Evolutionary conservation across 1,284 basidiomycete genomes (phyloP), one percentile per base, ranked within the genome.

Genomic region (Cutaneotrichosporon dermatis): DNA sequence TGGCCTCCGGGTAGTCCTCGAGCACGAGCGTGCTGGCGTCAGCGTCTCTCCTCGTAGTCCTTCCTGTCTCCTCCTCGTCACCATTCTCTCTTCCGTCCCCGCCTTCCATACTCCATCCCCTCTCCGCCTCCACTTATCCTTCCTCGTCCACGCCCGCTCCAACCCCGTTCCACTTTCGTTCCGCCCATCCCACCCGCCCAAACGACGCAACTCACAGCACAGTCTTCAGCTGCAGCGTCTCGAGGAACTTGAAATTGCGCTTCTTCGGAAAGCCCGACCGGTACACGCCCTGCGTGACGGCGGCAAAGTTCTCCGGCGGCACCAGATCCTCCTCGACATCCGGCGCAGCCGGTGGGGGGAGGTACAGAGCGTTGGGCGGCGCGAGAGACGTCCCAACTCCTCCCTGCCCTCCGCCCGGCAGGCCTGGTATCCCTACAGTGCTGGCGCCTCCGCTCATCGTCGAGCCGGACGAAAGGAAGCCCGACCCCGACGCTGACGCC

Each of bases 1-100:
- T 83, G 42, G 79, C 79, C 53, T 79, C 77, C 1, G 83, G 82
- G 54, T 84, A 84, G 50, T 82, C 80, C 64, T 83, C 82, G 52
- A 81, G 72, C 37, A 83, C 81, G 13, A 83, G 71, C 4, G 80
- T 80, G 51, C 54, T 55, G 36, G 6, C 68, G 53, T 50, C 37
- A 48, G 42, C 42, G n/a, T 46, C 43, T 11, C 13, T 13, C 12
- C 10, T 15, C 43, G 13, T n/a, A 25, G 25, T 25, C 25, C 25
- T 25, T 25, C 25, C 25, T 25, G 45, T 25, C 15, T 9, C 25
- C 45, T n/a, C 45, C 45, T 46, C 45, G 15, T 43, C 42, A n/a
- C 42, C 40, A 10, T 9, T 9, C 40, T 9, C 40, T 41, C 13
- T 41, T 13, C 40, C 40, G 40, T 41, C 40, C 8, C 40, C 25